Evolutionary conservation across 2,329 filamentous ascomycete genomes (phyloP).

Genomic region (Pestalotiopsis sp.): DNA sequence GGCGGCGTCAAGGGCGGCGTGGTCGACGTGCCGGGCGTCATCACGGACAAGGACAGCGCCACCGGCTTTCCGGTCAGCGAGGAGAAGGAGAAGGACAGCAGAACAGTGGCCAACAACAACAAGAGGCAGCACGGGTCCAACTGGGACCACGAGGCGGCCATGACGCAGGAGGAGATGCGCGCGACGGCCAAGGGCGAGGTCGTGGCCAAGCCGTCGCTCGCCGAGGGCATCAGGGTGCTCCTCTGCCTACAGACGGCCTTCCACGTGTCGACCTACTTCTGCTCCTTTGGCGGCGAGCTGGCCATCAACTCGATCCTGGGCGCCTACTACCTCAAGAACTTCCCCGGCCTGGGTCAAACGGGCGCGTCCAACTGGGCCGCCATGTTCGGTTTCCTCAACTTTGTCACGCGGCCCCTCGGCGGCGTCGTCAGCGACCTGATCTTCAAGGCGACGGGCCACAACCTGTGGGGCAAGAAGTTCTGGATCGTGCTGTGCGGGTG

Average conservation of each 20-base stretch:
- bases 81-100: conserved; percentile 40
- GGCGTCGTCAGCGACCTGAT: conserved; percentile 58
- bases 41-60: conserved; percentile 45
- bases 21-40: conserved; percentile 52
- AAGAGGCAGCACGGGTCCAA: conserved; percentile 21
- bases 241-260: conserved; percentile 58
- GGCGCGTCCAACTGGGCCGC: conserved; percentile 65
- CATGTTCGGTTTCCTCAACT: conserved; percentile 77
- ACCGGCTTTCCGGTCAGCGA: conserved; percentile 46
- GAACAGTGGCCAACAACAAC: conserved; percentile 19
- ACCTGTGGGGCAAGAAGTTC: conserved; percentile 49
- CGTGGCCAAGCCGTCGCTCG: conserved; percentile 58
- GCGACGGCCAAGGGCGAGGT: conserved; percentile 56
- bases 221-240: conserved; percentile 47
- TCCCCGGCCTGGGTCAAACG: conserved; percentile 59
- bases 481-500: conserved; percentile 68
- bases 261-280: conserved; percentile 60
- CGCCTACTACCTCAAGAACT: conserved; percentile 62
- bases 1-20: conserved; percentile 37
- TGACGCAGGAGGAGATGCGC: conserved; percentile 54
- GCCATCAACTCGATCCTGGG: conserved; percentile 64
- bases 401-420: conserved; percentile 67
- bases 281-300: conserved; percentile 65
- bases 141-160: conserved; percentile 46
- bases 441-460: conserved; percentile 40